Evolutionary conservation across 225 moss, liverwort and hornwort genomes (phyloP).

Genomic region (Neckera pumila): DNA sequence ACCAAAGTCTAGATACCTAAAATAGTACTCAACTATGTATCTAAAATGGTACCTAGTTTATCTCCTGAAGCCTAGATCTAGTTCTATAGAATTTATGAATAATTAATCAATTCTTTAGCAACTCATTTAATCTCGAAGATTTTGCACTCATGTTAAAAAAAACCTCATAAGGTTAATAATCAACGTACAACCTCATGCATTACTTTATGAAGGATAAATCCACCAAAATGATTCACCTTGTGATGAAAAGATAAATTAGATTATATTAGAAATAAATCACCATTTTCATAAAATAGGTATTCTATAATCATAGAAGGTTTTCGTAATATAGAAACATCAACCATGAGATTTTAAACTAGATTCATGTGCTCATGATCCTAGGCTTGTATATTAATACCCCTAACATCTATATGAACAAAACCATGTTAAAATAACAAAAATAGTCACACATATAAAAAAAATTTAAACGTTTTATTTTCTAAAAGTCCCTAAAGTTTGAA

Average conservation of each 20-base stretch:
- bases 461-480: too few species aligned
- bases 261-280: neutral
- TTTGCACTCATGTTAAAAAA: neutral
- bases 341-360: too few species aligned
- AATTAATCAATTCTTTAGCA: neutral
- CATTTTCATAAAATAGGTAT: neutral
- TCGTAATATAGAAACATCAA: too few species aligned
- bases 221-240: too few species aligned
- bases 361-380: too few species aligned
- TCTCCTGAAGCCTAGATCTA: accelerated
- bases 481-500: too few species aligned
- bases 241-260: neutral
- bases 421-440: neutral
- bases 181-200: neutral
- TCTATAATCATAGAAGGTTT: too few species aligned
- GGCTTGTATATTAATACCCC: too few species aligned
- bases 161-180: neutral
- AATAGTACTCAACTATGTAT: neutral
- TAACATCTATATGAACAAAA: neutral
- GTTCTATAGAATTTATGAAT: neutral
- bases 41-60: neutral
- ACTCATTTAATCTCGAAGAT: neutral
- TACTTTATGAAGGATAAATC: too few species aligned
- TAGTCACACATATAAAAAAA: neutral
- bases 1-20: neutral